These are phyloP conservation scores for Blepharisma japonicum DNA, from an alignment of 73 alveolate species.

Conservation along the genomic window DNA sequence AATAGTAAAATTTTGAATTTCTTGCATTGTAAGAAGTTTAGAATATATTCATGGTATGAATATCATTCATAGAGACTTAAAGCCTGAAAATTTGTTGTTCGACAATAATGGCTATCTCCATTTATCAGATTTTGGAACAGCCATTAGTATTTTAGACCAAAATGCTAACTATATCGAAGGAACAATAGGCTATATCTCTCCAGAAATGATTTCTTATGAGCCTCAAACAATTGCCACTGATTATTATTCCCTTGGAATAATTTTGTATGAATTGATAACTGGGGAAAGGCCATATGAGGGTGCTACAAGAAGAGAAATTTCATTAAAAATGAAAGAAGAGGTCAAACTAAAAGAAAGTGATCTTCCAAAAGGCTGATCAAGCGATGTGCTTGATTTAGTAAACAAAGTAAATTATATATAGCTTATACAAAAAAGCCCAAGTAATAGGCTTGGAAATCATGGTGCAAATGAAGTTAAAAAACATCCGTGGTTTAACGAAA, in stretches of 20 bases:
- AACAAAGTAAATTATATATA: conserved; percentile 32
- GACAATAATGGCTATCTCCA: conserved; percentile 5
- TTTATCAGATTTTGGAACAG: conserved; percentile 10
- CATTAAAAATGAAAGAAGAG: not conserved
- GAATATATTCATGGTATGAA: conserved; percentile 49
- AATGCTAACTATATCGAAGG: conserved; percentile 9
- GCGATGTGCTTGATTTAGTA: not conserved
- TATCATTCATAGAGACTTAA: conserved; percentile 53
- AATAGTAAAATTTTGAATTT: conserved; percentile 32
- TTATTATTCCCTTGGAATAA: conserved; percentile 30
- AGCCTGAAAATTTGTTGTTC: conserved; percentile 76
- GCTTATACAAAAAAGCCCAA: conserved; percentile 40
- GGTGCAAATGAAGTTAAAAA: conserved; percentile 43
- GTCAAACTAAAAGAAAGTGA: not conserved
- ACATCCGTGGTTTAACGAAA: conserved; percentile 38
- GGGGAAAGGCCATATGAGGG: conserved; percentile 8
- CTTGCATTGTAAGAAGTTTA: conserved; percentile 54
- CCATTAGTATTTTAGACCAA: not conserved
- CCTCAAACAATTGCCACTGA: not conserved
- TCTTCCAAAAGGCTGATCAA: not conserved
- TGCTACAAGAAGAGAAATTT: not conserved
- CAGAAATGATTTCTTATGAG: conserved; percentile 26
- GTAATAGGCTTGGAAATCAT: conserved; percentile 40
- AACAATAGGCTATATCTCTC: conserved; percentile 38
- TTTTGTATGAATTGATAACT: not conserved